These are phyloP conservation scores for Kodamaea jinghongensis DNA, from an alignment of 805 yeast species.

Conservation along the genomic window DNA sequence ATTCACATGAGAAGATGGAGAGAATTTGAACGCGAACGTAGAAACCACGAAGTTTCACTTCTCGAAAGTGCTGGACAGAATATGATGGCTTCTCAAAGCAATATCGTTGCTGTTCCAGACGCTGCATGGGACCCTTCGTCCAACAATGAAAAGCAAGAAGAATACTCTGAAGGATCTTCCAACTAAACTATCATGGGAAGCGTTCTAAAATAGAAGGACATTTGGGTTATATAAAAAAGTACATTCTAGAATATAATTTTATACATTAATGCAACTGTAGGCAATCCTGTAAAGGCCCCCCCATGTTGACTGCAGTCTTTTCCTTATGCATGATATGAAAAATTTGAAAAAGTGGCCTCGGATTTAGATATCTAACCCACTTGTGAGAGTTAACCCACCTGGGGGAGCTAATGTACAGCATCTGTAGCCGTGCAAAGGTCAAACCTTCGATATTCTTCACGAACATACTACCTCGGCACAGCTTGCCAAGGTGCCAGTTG, in stretches of 20 bases:
- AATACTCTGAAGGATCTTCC: neutral
- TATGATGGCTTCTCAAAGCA: constrained; percentile 3
- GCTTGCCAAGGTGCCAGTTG: no score
- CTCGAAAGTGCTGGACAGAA: constrained; percentile 3
- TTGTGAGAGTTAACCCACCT: no score
- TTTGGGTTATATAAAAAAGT: neutral
- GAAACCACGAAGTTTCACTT: constrained; percentile 26
- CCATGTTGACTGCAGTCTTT: no score
- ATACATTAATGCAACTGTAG: neutral
- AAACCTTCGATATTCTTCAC: no score
- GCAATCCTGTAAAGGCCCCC: no score
- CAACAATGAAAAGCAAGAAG: constrained; percentile 12
- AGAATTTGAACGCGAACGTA: constrained; percentile 77
- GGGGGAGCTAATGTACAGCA: no score
- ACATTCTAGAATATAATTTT: no score
- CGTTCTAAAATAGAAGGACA: neutral
- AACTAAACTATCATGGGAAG: neutral
- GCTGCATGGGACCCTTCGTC: constrained; percentile 46
- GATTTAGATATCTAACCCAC: no score
- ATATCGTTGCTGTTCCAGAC: constrained; percentile 30
- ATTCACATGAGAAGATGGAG: constrained; percentile 94
- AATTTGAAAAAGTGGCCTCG: no score
- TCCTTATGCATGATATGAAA: no score
- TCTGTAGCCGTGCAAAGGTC: no score
- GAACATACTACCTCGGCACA: neutral